Evolutionary conservation across 345 rosid species (phyloP).

Genomic region (Erysimum cheiranthoides): DNA sequence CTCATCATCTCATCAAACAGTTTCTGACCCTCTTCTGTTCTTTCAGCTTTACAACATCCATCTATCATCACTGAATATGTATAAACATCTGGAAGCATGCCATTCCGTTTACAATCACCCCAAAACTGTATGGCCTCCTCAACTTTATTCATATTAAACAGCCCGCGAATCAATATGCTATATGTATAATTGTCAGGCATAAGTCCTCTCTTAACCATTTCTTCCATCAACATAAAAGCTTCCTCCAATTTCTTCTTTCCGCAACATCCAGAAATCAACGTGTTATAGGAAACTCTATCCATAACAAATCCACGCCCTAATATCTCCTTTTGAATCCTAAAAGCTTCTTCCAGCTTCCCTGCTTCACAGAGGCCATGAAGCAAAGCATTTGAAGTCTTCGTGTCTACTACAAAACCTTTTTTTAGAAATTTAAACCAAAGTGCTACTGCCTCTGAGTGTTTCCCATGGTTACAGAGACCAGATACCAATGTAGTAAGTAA

Average conservation of each 20-base stretch:
- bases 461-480: conserved; percentile 68
- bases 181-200: conserved; percentile 67
- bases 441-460: conserved; percentile 59
- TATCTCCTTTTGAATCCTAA: conserved; percentile 61
- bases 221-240: conserved; percentile 63
- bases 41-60: conserved; percentile 75
- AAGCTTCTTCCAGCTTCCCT: conserved; percentile 62
- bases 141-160: conserved; percentile 57
- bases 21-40: conserved; percentile 65
- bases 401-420: conserved; percentile 58
- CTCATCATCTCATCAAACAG: conserved; percentile 61
- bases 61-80: conserved; percentile 74
- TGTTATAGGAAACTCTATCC: conserved; percentile 69
- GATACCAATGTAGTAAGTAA: conserved; percentile 64
- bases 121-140: conserved; percentile 71
- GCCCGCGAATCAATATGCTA: conserved; percentile 64
- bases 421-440: conserved; percentile 61
- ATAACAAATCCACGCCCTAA: conserved; percentile 53
- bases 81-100: conserved; percentile 57
- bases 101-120: conserved; percentile 58
- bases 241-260: conserved; percentile 59
- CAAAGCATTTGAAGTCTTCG: conserved; percentile 71
- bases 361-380: conserved; percentile 75
- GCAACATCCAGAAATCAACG: conserved; percentile 62
- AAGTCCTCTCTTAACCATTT: conserved; percentile 68